Base-by-base conservation (phyloP, 345 rosid genomes). In the Hevea brasiliensis region DNA sequence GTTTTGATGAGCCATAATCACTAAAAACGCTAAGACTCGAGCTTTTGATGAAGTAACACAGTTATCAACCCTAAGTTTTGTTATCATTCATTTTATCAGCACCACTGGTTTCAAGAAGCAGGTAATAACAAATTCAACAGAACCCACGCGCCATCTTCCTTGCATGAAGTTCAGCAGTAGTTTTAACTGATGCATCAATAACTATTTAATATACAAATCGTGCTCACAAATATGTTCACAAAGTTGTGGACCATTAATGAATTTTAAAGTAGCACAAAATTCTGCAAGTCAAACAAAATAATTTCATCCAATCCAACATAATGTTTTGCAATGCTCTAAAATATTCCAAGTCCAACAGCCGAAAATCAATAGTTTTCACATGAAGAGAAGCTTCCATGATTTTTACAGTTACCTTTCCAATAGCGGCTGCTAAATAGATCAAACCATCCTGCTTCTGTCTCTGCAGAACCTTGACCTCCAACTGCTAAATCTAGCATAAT, bases 401-500 rank as follows among this genome's bases (percentile, higher is more conserved):
- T 2, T 27, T n/a, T 44, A 35, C 54, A 67, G 17, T 64, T 86
- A 95, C 99, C 98, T 91, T 95, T 95, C 89, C 87, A 84, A 73
- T 95, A 95, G 65, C 98, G 98, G 76, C 87, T 83, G 79, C 97
- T 86, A 72, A 95, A 95, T 40, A 95, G 86, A 85, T 95, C 99
- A 71, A 91, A 80, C 99, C 99, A 95, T 81, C 99, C 94, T 7
- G 97, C 99, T 70, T 95, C 99, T 72, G 91, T 90, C 86, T 92
- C 98, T 35, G 87, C 66, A 60, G 93, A 85, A 71, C 96, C 91
- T 81, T 90, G 92, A 72, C 84, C 73, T 58, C 87, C 87, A 51
- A 78, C 77, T 73, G 82, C 79, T 71, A 92, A 83, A 84, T 92
- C 97, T 73, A 71, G 84, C 89, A 95, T 92, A 76, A 91, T 88